phyloP scores from a whole-genome alignment of 345 rosid species.

The Camelina laxa region DNA sequence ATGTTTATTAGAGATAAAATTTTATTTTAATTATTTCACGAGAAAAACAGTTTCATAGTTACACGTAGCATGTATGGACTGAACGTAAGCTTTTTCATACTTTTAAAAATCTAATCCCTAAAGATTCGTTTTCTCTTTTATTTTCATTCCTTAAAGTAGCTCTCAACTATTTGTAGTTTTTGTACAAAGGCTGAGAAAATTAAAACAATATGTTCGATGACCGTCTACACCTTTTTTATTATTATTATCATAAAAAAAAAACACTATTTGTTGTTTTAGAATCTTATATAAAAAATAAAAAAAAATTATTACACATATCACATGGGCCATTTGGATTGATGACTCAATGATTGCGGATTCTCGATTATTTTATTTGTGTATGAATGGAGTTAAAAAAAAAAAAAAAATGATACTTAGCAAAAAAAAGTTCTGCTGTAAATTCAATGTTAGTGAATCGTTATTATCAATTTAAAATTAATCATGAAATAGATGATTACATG shows the following conservation, averaged over 20 bases:
- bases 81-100: not conserved
- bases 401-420: not conserved
- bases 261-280: not conserved
- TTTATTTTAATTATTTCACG: not conserved
- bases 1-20: not conserved
- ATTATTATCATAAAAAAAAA: too few species aligned
- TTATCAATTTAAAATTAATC: not conserved
- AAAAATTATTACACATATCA: not conserved
- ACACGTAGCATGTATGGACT: conserved; percentile 8
- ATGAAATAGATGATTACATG: not conserved
- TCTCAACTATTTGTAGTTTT: not conserved
- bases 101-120: not conserved
- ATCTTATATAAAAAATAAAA: too few species aligned
- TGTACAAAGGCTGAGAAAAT: not conserved
- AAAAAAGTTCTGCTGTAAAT: not conserved
- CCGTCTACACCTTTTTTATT: not conserved
- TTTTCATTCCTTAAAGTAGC: not conserved
- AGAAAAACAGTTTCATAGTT: conserved; percentile 20
- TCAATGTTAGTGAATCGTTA: not conserved
- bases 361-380: not conserved
- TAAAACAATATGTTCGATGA: not conserved
- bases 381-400: not conserved
- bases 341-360: conserved; percentile 19
- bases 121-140: not conserved
- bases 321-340: conserved; percentile 11